These are phyloP conservation scores for Eremomyces bilateralis DNA, from an alignment of 495 filamentous ascomycete genomes.

Conservation along the genomic window DNA sequence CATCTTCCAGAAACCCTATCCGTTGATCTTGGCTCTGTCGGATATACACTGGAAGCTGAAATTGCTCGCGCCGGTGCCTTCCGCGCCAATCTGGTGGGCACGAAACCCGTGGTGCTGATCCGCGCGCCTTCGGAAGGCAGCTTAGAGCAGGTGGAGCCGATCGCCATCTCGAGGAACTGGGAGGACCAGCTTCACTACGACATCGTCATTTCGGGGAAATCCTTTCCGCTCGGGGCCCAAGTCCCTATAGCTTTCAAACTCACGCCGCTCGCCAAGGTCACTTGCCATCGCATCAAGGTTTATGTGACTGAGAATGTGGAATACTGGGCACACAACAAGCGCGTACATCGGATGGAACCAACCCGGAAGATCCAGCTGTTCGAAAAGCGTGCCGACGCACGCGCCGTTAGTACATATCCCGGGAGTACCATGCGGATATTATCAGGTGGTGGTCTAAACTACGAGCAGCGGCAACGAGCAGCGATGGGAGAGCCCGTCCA, in stretches of 20 bases:
- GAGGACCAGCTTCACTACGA: constrained; percentile 98
- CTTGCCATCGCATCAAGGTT: constrained; percentile 90
- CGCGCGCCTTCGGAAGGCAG: constrained; percentile 81
- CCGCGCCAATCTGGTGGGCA: constrained; percentile 69
- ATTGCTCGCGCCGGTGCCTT: constrained; percentile 86
- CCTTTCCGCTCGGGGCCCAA: constrained; percentile 77
- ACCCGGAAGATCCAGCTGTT: constrained; percentile 70
- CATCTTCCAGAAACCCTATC: constrained; percentile 80
- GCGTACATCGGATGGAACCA: constrained; percentile 68
- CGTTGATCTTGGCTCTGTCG: constrained; percentile 70
- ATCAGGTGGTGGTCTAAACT: constrained; percentile 59
- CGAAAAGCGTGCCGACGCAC: constrained; percentile 73
- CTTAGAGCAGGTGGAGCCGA: constrained; percentile 83
- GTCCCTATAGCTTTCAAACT: constrained; percentile 96
- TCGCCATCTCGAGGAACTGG: constrained; percentile 92
- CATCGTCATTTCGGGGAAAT: constrained; percentile 96
- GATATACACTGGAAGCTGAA: constrained; percentile 71
- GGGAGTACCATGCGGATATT: constrained; percentile 61
- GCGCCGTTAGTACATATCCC: constrained; percentile 52
- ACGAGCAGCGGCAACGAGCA: constrained; percentile 36
- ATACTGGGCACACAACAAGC: constrained; percentile 75
- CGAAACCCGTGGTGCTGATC: constrained; percentile 67
- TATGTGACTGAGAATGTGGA: constrained; percentile 87
- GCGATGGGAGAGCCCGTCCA: constrained; percentile 35
- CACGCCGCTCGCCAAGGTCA: constrained; percentile 87